A percentile compares a stretch with the other conserved stretches of the same genome.
These are phyloP conservation scores for Durusdinium trenchii DNA, from an alignment of 73 alveolate species.

Conservation along the genomic window DNA sequence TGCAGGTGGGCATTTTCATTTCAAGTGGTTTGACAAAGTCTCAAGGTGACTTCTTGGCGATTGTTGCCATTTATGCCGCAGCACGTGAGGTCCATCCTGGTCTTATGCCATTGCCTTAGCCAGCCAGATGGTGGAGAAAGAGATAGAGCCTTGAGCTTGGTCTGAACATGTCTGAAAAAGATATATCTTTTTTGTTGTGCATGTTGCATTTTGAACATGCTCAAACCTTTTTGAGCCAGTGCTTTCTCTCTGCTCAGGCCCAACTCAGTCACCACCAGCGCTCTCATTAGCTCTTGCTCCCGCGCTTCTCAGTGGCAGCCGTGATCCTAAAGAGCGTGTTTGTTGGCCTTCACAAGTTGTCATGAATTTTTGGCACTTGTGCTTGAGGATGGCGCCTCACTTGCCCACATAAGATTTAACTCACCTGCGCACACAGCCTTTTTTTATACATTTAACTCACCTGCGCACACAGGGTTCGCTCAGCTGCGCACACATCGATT, in stretches of 20 bases:
- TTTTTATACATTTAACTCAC: too few species aligned
- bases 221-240: not conserved
- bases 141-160: not conserved
- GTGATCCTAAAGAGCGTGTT: not conserved
- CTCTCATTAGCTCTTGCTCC: conserved; percentile 56
- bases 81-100: conserved; percentile 1
- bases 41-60: not conserved
- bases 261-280: conserved; percentile 1
- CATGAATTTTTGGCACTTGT: too few species aligned
- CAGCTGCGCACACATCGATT: too few species aligned
- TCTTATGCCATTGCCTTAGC: conserved; percentile 19
- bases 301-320: conserved; percentile 63
- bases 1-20: not conserved
- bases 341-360: too few species aligned
- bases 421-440: too few species aligned
- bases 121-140: not conserved
- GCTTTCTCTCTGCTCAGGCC: conserved; percentile 33
- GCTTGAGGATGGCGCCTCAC: too few species aligned
- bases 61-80: not conserved
- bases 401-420: too few species aligned
- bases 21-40: not conserved
- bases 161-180: not conserved
- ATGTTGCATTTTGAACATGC: not conserved
- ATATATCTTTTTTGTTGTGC: not conserved
- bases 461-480: too few species aligned